Conservation (phyloP, 192 early-diverging fungal genomes). For the Irineochytrium annulatum region DNA sequence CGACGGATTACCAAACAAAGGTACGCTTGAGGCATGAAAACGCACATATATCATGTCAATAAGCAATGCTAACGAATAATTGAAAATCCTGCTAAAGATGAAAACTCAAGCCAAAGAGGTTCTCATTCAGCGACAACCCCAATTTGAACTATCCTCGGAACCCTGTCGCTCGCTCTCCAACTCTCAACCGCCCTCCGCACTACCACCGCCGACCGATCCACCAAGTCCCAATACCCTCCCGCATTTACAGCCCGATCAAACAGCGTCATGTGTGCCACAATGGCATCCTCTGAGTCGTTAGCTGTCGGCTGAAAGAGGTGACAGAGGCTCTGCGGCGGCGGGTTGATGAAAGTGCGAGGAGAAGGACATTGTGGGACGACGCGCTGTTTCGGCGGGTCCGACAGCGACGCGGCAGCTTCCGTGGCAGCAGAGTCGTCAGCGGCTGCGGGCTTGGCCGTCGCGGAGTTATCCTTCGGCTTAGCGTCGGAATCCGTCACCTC, state of each 20-base stretch:
- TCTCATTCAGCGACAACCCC: not conserved
- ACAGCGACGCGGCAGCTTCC: no score
- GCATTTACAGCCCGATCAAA: conserved; percentile 3
- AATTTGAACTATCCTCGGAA: not conserved
- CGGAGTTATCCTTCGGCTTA: no score
- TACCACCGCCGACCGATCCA: conserved; percentile 8
- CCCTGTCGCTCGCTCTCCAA: not conserved
- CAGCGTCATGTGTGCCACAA: conserved; percentile 16
- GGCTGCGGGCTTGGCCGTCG: no score
- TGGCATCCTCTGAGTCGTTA: conserved; percentile 3
- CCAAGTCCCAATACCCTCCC: conserved; percentile 19
- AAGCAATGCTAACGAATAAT: no score
- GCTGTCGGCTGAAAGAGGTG: conserved; percentile 7
- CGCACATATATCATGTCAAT: no score
- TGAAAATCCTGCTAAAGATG: not conserved
- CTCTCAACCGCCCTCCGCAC: not conserved
- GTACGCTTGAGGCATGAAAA: no score
- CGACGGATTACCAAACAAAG: no score
- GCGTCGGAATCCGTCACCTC: no score
- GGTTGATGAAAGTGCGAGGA: conserved; percentile 15
- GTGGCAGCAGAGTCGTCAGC: no score
- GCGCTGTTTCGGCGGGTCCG: no score
- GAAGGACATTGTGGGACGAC: no score
- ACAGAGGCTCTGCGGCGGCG: not conserved
- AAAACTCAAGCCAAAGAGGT: not conserved